These are phyloP conservation scores for Aspergillus sp. DNA, from an alignment of 2,329 filamentous ascomycete genomes.

Conservation along the genomic window DNA sequence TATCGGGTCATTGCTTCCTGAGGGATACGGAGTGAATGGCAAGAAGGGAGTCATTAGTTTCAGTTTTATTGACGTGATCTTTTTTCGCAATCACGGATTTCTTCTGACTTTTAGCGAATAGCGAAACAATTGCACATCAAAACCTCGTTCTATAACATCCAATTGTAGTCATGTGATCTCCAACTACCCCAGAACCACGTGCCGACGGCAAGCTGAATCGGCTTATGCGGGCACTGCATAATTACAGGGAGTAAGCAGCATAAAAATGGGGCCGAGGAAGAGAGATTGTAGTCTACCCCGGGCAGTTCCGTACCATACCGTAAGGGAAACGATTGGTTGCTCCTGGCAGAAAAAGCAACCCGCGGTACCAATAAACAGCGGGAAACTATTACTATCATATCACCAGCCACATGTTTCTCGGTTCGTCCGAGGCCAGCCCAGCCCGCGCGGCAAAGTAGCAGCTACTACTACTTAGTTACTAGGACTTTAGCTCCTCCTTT, in stretches of 20 bases:
- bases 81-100: no score
- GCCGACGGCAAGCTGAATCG: slow-evolving; percentile 20
- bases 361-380: slow-evolving; percentile 25
- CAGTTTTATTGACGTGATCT: no score
- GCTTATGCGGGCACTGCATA: slow-evolving; percentile 15
- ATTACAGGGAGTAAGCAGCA: slow-evolving; percentile 34
- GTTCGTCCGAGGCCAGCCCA: slow-evolving; percentile 37
- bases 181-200: slow-evolving; percentile 23
- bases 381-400: slow-evolving; percentile 20
- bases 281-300: not conserved
- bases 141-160: no score
- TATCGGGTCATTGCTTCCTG: slow-evolving; percentile 13
- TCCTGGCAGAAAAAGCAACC: slow-evolving; percentile 8
- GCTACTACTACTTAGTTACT: not conserved
- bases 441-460: slow-evolving; percentile 20
- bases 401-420: slow-evolving; percentile 47
- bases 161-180: no score
- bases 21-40: no score
- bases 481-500: slow-evolving; percentile 19
- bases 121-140: no score
- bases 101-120: no score
- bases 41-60: no score
- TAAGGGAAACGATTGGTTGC: slow-evolving; percentile 21
- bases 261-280: slow-evolving; percentile 3
- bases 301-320: slow-evolving; percentile 6